These are phyloP conservation scores for Kewa caespitosa DNA, from an alignment of 179 eudicot genomes.

Conservation along the genomic window DNA sequence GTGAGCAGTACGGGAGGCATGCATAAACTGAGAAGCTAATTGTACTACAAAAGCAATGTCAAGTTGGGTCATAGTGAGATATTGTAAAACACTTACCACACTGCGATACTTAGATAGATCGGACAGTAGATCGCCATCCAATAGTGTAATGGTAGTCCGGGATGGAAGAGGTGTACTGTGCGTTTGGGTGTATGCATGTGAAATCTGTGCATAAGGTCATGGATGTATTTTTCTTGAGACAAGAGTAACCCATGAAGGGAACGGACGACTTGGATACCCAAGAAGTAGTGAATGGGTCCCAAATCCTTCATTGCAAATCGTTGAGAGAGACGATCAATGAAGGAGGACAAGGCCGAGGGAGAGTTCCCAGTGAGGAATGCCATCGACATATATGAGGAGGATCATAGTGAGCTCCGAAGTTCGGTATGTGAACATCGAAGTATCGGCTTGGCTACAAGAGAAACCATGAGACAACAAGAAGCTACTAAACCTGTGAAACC, in stretches of 20 bases:
- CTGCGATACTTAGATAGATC: not conserved
- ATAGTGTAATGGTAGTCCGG: not conserved
- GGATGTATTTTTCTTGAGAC: not conserved
- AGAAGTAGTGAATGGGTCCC: not conserved
- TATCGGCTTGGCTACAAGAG: not conserved
- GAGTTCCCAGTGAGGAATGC: not conserved
- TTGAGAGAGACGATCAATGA: not conserved
- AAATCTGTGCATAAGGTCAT: not conserved
- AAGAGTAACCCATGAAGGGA: not conserved
- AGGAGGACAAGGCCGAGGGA: not conserved
- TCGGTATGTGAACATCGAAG: not conserved
- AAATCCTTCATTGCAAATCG: not conserved
- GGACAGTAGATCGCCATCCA: not conserved
- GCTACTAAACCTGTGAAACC: not conserved
- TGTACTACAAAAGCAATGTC: not conserved
- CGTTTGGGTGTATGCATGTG: not conserved
- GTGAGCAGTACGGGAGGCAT: not conserved
- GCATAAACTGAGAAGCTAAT: not conserved
- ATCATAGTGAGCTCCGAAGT: not conserved
- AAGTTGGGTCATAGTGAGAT: not conserved
- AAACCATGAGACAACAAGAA: not conserved
- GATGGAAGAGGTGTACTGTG: not conserved
- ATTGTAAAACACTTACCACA: not conserved
- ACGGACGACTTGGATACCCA: not conserved
- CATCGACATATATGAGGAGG: not conserved